Base-by-base conservation (phyloP, 2,329 filamentous ascomycete genomes). In the Juglanconis juglandina region DNA sequence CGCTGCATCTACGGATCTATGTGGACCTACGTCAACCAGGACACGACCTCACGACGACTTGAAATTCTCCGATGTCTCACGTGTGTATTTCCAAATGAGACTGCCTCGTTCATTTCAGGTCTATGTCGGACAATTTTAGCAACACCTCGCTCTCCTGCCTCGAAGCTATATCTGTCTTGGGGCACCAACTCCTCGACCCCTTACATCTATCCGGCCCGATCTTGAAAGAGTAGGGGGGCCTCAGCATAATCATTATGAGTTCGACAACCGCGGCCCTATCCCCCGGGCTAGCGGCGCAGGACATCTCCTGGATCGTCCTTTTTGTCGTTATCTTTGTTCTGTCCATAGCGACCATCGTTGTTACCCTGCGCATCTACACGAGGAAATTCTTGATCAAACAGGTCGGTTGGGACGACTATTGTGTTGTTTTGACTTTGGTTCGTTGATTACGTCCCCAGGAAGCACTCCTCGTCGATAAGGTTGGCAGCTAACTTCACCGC, bases 351-450 rank as follows among this genome's bases (percentile, higher is more conserved):
- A 49, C 54, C 13, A 42, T 66, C 44, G 63, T 68, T 3, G 69
- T 72, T 5, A 66, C 61, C 2, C 66, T 73, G 59, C 69, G 71
- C 13, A 64, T 73, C 58, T 73, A 71, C 59, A 71, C 71, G 33
- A 68, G 71, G 5, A 61, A 47, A 35, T 61, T 54, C 61, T 50
- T 73, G 37, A 61, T 71, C 50, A 70, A 69, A 33, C 66, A 69
- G 34, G 53, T 71, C n/a, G 70, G 71, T 5, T 54, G 62, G 24
- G 71, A 73, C 63, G 71, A 73, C 59, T 72, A 70, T 59, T 61
- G 69, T 42, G 63, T 67, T 33, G 60, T 79, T 5, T 50, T 75
- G 34, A 77, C 77, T 9, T 77, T 75, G 65, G 77, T 79, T 62
- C 64, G 70, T 58, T n/a, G 5, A 35, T 35, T 4, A 32, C 10